Conservation (phyloP, 805 yeast species). For the Saccharomycopsis sp. region DNA sequence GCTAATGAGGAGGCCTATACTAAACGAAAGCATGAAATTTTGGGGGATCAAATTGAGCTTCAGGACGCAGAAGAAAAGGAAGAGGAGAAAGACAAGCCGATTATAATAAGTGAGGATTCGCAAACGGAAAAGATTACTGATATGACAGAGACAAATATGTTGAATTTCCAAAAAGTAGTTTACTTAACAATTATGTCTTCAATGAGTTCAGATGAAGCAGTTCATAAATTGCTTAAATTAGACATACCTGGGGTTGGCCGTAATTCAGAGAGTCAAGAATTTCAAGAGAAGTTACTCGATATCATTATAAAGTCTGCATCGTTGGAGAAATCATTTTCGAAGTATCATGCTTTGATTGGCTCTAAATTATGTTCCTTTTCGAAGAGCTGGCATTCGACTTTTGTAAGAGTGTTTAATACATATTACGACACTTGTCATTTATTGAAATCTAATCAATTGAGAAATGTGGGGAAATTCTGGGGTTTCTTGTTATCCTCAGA, state of each 20-base stretch:
- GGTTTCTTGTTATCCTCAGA: slow-evolving; percentile 77
- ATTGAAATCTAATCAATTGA: slow-evolving; percentile 61
- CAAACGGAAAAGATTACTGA: slow-evolving; percentile 40
- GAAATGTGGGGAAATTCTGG: slow-evolving; percentile 79
- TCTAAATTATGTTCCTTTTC: slow-evolving; percentile 52
- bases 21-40: slow-evolving; percentile 35
- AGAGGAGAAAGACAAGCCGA: slow-evolving; percentile 31
- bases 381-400: slow-evolving; percentile 50
- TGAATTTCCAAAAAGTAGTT: slow-evolving; percentile 65
- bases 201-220: slow-evolving; percentile 87
- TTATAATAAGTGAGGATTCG: slow-evolving; percentile 22
- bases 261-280: slow-evolving; percentile 2
- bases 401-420: slow-evolving; percentile 44
- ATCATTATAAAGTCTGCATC: slow-evolving; percentile 41
- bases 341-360: slow-evolving; percentile 72
- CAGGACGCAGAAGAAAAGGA: slow-evolving; percentile 41
- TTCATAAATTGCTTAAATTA: slow-evolving; percentile 68
- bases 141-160: slow-evolving; percentile 57
- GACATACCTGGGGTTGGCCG: slow-evolving; percentile 15
- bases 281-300: slow-evolving; percentile 18
- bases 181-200: slow-evolving; percentile 84
- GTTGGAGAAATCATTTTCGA: slow-evolving; percentile 81
- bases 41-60: slow-evolving; percentile 32
- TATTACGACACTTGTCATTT: slow-evolving; percentile 56
- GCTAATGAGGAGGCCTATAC: slow-evolving; percentile 43